Evolutionary conservation across 306 rosid species (phyloP).

Genomic region (Quercus bicolor): DNA sequence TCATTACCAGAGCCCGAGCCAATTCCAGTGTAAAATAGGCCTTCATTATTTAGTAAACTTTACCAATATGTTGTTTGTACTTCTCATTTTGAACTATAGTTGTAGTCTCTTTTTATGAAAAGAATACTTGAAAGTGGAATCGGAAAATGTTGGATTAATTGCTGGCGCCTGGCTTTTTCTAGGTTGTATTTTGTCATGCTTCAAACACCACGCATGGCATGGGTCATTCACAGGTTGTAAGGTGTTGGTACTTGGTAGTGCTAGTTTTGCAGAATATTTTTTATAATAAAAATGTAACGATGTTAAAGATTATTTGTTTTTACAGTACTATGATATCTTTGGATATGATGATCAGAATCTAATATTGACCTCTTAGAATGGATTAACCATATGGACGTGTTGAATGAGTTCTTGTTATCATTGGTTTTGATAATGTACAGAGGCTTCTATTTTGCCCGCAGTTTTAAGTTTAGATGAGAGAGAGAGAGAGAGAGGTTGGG

Average conservation of each 20-base stretch:
- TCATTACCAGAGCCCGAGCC: slow-evolving; percentile 60
- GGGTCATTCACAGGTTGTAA: not conserved
- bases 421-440: not conserved
- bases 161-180: slow-evolving; percentile 2
- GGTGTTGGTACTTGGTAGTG: not conserved
- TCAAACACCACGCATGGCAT: slow-evolving; percentile 13
- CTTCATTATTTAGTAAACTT: slow-evolving; percentile 1
- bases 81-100: slow-evolving; percentile 18
- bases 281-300: too few relatives aligned
- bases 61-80: slow-evolving; percentile 22
- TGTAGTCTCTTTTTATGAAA: slow-evolving; percentile 23
- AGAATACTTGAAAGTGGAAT: slow-evolving; percentile 27
- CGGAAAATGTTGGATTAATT: slow-evolving; percentile 16
- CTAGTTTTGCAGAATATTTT: too few relatives aligned
- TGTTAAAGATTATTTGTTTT: too few relatives aligned
- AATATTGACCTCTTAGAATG: not conserved
- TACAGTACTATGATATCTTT: not conserved
- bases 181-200: slow-evolving; percentile 9
- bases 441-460: too few relatives aligned
- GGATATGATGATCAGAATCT: not conserved
- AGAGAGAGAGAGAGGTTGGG: too few relatives aligned
- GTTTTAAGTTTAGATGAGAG: not conserved
- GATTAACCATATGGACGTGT: not conserved
- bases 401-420: not conserved
- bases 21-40: slow-evolving; percentile 39